Conservation (phyloP, 1,284 basidiomycete species). For the Phylloboletellus chloephorus region DNA sequence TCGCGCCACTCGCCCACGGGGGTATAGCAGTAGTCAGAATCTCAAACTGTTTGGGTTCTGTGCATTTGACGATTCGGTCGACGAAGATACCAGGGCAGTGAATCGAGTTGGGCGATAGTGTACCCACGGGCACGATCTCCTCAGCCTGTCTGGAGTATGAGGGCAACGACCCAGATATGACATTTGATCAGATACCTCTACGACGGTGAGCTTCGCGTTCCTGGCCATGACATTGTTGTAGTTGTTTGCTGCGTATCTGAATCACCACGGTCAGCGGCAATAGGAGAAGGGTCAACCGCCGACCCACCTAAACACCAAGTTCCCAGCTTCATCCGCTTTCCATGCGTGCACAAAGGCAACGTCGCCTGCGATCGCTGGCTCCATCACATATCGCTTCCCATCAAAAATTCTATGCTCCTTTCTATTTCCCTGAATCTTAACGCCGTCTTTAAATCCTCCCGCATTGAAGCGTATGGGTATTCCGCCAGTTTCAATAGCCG, state of each 20-base stretch:
- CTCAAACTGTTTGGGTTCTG: slow-evolving; percentile 74
- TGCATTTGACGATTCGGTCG: slow-evolving; percentile 77
- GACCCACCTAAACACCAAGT: slow-evolving; percentile 72
- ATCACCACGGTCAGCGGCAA: slow-evolving; percentile 2
- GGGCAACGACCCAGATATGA: neutral
- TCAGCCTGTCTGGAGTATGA: slow-evolving; percentile 55
- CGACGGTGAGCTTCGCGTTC: slow-evolving; percentile 83
- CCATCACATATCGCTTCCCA: slow-evolving; percentile 82
- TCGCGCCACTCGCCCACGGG: slow-evolving; percentile 25
- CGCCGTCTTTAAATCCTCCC: slow-evolving; percentile 55
- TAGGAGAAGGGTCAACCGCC: neutral
- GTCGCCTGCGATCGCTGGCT: slow-evolving; percentile 81
- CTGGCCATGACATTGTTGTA: slow-evolving; percentile 83
- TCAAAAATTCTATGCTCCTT: slow-evolving; percentile 73
- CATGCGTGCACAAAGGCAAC: slow-evolving; percentile 92
- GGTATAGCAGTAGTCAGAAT: slow-evolving; percentile 59
- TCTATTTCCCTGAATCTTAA: slow-evolving; percentile 58
- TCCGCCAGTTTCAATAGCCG: slow-evolving; percentile 57
- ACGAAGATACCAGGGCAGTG: slow-evolving; percentile 83
- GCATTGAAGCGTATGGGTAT: slow-evolving; percentile 47
- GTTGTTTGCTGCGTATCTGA: slow-evolving; percentile 80
- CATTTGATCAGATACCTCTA: slow-evolving; percentile 55
- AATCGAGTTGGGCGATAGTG: slow-evolving; percentile 77
- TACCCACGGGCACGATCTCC: slow-evolving; percentile 84
- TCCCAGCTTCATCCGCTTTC: slow-evolving; percentile 89